These are phyloP conservation scores for Termitomyces sp. DNA, from an alignment of 768 basidiomycete genomes.

Conservation along the genomic window DNA sequence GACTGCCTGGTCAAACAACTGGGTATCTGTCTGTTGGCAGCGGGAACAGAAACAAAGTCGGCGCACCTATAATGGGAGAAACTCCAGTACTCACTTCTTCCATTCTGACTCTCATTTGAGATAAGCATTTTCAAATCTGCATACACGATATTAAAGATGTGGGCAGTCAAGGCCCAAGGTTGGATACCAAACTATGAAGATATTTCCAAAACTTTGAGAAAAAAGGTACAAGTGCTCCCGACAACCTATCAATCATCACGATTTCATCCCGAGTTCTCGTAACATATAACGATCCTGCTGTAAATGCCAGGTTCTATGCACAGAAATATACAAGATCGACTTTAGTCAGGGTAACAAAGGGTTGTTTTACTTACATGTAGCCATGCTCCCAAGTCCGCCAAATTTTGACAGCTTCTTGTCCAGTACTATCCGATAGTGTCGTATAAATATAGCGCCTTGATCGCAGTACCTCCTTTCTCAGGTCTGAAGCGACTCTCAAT, in stretches of 20 bases:
- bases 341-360: background rate
- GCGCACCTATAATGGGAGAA: too few relatives aligned
- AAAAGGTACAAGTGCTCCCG: background rate
- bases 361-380: slow-evolving; percentile 2
- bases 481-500: slow-evolving; percentile 4
- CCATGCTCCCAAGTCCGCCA: slow-evolving; percentile 9
- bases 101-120: too few relatives aligned
- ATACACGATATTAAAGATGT: too few relatives aligned
- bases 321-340: background rate
- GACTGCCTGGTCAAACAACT: too few relatives aligned
- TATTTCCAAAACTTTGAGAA: too few relatives aligned
- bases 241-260: background rate
- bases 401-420: background rate
- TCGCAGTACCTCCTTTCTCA: slow-evolving; percentile 6
- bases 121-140: too few relatives aligned
- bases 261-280: background rate
- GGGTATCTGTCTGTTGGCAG: too few relatives aligned
- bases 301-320: background rate
- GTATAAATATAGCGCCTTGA: slow-evolving; percentile 1
- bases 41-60: too few relatives aligned
- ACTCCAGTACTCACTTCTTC: too few relatives aligned
- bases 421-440: background rate
- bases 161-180: too few relatives aligned
- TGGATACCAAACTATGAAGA: too few relatives aligned
- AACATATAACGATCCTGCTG: background rate